Conservation (phyloP, 2,329 filamentous ascomycete species). For the Ceratocystis alfenasii region DNA sequence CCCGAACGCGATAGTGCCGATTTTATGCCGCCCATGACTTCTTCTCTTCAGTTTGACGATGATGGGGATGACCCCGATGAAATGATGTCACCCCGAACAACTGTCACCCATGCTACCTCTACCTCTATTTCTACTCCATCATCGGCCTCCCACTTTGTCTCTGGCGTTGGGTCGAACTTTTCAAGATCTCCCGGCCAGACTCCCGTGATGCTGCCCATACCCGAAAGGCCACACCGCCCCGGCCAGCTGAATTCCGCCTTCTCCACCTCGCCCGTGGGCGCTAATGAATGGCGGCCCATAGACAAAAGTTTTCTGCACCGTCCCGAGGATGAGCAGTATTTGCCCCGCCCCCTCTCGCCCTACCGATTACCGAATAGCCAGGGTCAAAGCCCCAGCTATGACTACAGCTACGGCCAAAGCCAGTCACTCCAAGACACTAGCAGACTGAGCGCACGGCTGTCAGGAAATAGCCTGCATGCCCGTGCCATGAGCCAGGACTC, state of each 20-base stretch:
- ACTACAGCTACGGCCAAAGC: constrained; percentile 23
- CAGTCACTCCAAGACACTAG: constrained; percentile 24
- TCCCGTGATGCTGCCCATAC: constrained; percentile 15
- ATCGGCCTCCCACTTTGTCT: constrained; percentile 11
- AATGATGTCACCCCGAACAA: constrained; percentile 15
- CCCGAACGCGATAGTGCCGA: constrained; percentile 43
- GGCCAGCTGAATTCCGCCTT: constrained; percentile 22
- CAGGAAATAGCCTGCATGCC: constrained; percentile 30
- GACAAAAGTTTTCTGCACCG: constrained; percentile 33
- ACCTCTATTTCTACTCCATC: constrained; percentile 1
- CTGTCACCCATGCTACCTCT: constrained; percentile 7
- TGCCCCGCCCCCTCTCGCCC: constrained; percentile 61
- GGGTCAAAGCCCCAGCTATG: constrained; percentile 29
- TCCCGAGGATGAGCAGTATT: constrained; percentile 45
- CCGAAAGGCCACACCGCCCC: constrained; percentile 14
- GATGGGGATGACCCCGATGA: constrained; percentile 34
- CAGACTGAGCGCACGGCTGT: constrained; percentile 17
- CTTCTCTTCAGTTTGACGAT: constrained; percentile 29
- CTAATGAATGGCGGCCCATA: constrained; percentile 26
- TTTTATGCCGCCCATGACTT: constrained; percentile 30
- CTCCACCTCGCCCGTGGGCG: constrained; percentile 26
- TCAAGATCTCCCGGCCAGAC: constrained; percentile 3
- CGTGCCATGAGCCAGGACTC: constrained; percentile 63
- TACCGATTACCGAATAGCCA: constrained; percentile 39
- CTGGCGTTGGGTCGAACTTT: constrained; percentile 2